Percentiles rank a stretch among this genome's conserved stretches.
These are phyloP conservation scores for Domatiomyces globalis DNA, from an alignment of 2,329 filamentous ascomycete genomes.

Conservation along the genomic window DNA sequence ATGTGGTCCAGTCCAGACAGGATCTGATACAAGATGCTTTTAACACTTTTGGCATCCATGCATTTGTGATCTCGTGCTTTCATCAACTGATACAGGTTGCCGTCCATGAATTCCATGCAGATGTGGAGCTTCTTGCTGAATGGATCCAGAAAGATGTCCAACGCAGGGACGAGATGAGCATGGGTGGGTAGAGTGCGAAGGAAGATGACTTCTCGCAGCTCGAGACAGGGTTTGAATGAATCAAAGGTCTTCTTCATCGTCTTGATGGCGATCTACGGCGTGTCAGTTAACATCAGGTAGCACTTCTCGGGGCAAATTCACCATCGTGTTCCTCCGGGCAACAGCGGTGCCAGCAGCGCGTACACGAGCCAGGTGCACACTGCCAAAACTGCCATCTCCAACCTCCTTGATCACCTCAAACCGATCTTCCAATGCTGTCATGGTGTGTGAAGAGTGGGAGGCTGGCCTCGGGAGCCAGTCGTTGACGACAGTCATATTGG, in stretches of 20 bases:
- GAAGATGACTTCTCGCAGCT: slow-evolving; percentile 94
- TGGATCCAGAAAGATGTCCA: slow-evolving; percentile 96
- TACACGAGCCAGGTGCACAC: slow-evolving; percentile 81
- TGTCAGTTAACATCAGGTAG: slow-evolving; percentile 8
- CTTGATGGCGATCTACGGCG: slow-evolving; percentile 78
- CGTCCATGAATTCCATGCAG: slow-evolving; percentile 99
- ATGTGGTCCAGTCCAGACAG: slow-evolving; percentile 94
- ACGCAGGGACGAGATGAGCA: slow-evolving; percentile 83
- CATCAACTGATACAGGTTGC: slow-evolving; percentile 97
- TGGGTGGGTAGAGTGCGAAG: slow-evolving; percentile 76
- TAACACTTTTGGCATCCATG: slow-evolving; percentile 79
- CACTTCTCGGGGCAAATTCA: slow-evolving; percentile 38
- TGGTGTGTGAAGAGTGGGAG: slow-evolving; percentile 32
- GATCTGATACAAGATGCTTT: slow-evolving; percentile 96
- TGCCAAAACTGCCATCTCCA: slow-evolving; percentile 96
- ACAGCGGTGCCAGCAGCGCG: slow-evolving; percentile 78
- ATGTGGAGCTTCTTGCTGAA: slow-evolving; percentile 95
- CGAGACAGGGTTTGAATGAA: slow-evolving; percentile 74
- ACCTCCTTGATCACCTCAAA: slow-evolving; percentile 98
- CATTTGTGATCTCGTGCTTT: slow-evolving; percentile 93
- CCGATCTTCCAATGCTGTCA: slow-evolving; percentile 68
- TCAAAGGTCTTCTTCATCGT: slow-evolving; percentile 99
- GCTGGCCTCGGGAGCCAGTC: slow-evolving; percentile 58
- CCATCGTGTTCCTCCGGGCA: slow-evolving; percentile 80
- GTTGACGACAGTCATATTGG: slow-evolving; percentile 58